phyloP scores from a whole-genome alignment of 768 basidiomycete genomes.

The Collybia sp. region DNA sequence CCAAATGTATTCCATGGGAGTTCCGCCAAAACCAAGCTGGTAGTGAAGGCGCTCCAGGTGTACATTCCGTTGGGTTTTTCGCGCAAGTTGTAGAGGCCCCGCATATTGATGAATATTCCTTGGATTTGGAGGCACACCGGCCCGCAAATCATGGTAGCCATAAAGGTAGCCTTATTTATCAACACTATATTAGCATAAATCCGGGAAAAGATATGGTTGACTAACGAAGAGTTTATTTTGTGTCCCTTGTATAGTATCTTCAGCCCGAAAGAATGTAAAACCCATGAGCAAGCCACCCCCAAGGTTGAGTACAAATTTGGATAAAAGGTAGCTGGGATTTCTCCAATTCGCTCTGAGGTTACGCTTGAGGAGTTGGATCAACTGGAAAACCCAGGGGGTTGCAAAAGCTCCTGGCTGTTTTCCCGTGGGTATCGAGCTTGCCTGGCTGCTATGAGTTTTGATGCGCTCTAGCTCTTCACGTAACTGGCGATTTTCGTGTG shows the following conservation, averaged over 20 bases:
- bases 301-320: constrained; percentile 54
- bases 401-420: too few relatives aligned
- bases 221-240: constrained; percentile 65
- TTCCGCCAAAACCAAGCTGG: constrained; percentile 51
- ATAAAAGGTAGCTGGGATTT: constrained; percentile 55
- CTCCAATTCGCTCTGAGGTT: constrained; percentile 47
- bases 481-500: constrained; percentile 28
- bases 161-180: too few relatives aligned
- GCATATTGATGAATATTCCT: constrained; percentile 51
- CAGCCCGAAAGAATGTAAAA: constrained; percentile 32
- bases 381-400: constrained; percentile 48
- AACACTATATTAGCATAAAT: neutral
- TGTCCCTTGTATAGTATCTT: constrained; percentile 48
- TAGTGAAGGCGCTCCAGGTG: constrained; percentile 55
- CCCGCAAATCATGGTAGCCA: too few relatives aligned
- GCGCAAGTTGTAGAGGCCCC: constrained; percentile 63
- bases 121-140: too few relatives aligned
- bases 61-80: constrained; percentile 65
- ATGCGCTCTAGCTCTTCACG: constrained; percentile 13
- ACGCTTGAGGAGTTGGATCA: constrained; percentile 34
- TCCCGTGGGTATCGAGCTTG: constrained; percentile 22
- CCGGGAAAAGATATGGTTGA: constrained; percentile 12
- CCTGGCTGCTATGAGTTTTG: constrained; percentile 12
- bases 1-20: constrained; percentile 59
- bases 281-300: constrained; percentile 51